phyloP scores from a whole-genome alignment of 2,329 filamentous ascomycete genomes.

The Emydomyces testavorans region DNA sequence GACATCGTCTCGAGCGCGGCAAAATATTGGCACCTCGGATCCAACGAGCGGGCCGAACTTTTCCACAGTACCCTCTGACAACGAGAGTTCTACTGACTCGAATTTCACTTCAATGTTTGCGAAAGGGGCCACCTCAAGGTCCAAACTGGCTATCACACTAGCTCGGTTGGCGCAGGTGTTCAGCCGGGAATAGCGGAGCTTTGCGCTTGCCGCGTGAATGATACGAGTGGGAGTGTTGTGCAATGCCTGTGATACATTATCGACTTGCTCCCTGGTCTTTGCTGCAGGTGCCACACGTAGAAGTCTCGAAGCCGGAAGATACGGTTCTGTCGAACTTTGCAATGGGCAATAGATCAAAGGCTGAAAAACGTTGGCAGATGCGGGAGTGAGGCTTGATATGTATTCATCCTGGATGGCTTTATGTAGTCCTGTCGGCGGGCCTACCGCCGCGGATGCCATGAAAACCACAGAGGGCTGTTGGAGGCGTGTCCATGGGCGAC shows the following conservation, averaged over 20 bases:
- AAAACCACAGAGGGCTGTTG: slow-evolving; percentile 48
- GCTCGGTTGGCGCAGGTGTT: slow-evolving; percentile 34
- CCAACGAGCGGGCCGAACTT: slow-evolving; percentile 30
- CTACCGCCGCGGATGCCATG: slow-evolving; percentile 38
- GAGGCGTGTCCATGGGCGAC: slow-evolving; percentile 41
- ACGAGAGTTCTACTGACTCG: slow-evolving; percentile 36
- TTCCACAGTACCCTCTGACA: slow-evolving; percentile 40
- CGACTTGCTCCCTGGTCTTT: slow-evolving; percentile 38
- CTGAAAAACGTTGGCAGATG: slow-evolving; percentile 48
- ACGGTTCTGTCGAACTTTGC: slow-evolving; percentile 33
- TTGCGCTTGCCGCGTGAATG: slow-evolving; percentile 45
- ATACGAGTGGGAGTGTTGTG: slow-evolving; percentile 45
- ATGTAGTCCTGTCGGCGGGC: slow-evolving; percentile 32
- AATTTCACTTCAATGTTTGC: slow-evolving; percentile 41
- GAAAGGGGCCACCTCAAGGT: slow-evolving; percentile 46
- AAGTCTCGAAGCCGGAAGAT: slow-evolving; percentile 47
- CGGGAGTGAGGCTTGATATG: slow-evolving; percentile 43
- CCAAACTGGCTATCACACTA: slow-evolving; percentile 42
- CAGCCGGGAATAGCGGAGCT: slow-evolving; percentile 44
- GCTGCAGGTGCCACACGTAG: slow-evolving; percentile 45
- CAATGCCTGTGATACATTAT: slow-evolving; percentile 44
- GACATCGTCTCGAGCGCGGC: slow-evolving; percentile 46
- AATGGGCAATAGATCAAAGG: slow-evolving; percentile 42
- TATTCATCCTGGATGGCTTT: slow-evolving; percentile 39
- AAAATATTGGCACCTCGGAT: slow-evolving; percentile 29